Conservation (phyloP, 1,284 basidiomycete genomes). For the Sanghuangporus sanghuang region DNA sequence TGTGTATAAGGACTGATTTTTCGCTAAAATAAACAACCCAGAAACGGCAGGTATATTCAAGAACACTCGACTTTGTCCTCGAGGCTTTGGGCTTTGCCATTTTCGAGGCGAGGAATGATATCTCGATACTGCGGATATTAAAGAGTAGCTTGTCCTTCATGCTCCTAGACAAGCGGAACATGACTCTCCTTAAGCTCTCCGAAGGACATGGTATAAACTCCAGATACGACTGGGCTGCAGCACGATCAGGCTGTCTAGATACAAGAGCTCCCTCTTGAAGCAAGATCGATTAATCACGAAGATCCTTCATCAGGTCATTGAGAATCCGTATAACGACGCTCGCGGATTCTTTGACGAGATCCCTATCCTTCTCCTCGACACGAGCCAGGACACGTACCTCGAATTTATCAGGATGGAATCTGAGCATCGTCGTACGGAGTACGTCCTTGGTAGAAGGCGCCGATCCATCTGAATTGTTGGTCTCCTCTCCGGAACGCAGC, state of each 20-base stretch:
- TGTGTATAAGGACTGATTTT: too few relatives aligned
- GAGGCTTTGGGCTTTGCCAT: too few relatives aligned
- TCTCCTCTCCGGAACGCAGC: conserved; percentile 27
- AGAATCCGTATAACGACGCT: conserved; percentile 59
- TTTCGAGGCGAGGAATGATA: too few relatives aligned
- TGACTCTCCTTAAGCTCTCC: too few relatives aligned
- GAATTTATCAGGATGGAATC: conserved; percentile 87
- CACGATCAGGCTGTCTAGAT: background rate
- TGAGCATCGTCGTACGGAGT: conserved; percentile 65
- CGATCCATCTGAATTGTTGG: conserved; percentile 18
- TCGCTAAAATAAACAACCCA: too few relatives aligned
- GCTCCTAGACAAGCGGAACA: too few relatives aligned
- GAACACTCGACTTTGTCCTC: too few relatives aligned
- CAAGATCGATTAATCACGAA: background rate
- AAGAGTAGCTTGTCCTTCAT: too few relatives aligned
- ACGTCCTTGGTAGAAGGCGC: conserved; percentile 45
- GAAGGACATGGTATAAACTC: too few relatives aligned
- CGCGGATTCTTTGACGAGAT: conserved; percentile 70
- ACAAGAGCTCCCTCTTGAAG: background rate
- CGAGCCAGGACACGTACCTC: conserved; percentile 63
- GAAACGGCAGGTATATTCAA: too few relatives aligned
- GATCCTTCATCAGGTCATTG: conserved; percentile 40
- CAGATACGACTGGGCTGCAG: too few relatives aligned
- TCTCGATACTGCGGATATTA: too few relatives aligned
- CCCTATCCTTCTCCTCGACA: conserved; percentile 58